These are phyloP conservation scores for Claviceps spartinae DNA, from an alignment of 2,329 filamentous ascomycete species.

Conservation along the genomic window DNA sequence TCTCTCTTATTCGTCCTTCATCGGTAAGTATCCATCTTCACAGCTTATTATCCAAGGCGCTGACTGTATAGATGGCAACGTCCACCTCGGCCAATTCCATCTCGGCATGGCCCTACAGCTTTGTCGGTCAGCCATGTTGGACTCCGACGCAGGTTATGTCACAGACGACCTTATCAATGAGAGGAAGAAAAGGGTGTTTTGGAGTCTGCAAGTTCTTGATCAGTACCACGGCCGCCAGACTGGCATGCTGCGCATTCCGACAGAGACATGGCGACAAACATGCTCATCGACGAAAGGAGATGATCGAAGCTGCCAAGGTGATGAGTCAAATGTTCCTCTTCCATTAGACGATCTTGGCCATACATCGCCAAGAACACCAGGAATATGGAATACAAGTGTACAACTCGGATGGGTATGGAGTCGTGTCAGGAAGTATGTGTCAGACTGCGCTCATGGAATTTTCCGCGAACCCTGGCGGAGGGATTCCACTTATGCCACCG, in stretches of 20 bases:
- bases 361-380: constrained; percentile 24
- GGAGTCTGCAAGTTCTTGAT: constrained; percentile 36
- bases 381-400: constrained; percentile 36
- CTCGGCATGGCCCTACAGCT: constrained; percentile 36
- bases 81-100: constrained; percentile 35
- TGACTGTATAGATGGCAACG: constrained; percentile 28
- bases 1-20: constrained; percentile 34
- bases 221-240: constrained; percentile 35
- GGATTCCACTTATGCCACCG: constrained; percentile 36
- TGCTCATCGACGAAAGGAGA: constrained; percentile 13
- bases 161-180: constrained; percentile 22
- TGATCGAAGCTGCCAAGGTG: constrained; percentile 10
- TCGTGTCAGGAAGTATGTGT: constrained; percentile 30
- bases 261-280: constrained; percentile 26
- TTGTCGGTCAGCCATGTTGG: constrained; percentile 35
- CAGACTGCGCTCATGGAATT: constrained; percentile 31
- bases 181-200: constrained; percentile 35
- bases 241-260: constrained; percentile 27
- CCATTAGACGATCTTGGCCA: constrained; percentile 31
- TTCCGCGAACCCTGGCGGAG: constrained; percentile 37
- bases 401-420: constrained; percentile 40
- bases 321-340: constrained; percentile 23
- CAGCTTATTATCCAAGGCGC: neutral
- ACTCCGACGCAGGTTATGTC: constrained; percentile 26
- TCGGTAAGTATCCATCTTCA: constrained; percentile 21